Evolutionary conservation across 2,329 filamentous ascomycete genomes (phyloP).

Genomic region (Colletotrichum sp.): DNA sequence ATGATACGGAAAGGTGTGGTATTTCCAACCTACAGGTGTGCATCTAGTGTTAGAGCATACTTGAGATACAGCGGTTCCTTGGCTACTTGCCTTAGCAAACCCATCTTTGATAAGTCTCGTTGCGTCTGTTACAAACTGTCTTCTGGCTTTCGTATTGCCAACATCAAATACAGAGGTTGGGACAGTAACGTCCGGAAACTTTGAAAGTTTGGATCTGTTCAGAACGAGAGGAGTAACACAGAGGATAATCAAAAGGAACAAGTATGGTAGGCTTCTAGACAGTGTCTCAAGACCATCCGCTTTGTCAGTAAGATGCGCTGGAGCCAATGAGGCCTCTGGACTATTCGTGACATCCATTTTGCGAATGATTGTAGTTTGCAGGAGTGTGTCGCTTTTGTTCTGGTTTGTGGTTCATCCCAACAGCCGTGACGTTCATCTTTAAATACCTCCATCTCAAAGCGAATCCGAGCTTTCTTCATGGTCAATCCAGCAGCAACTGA

Average conservation of each 20-base stretch:
- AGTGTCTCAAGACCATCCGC: background rate
- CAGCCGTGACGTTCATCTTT: background rate
- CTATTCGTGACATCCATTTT: background rate
- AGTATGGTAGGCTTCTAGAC: background rate
- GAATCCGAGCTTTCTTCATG: background rate
- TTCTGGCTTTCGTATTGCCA: rapidly evolving
- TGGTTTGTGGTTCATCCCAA: background rate
- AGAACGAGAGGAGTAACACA: background rate
- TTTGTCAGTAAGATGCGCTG: rapidly evolving
- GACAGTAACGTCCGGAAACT: background rate
- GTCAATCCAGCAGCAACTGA: rapidly evolving
- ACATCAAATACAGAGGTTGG: background rate
- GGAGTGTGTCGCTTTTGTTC: background rate
- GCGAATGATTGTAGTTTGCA: rapidly evolving
- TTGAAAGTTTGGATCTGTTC: background rate
- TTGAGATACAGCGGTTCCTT: rapidly evolving
- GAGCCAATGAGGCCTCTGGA: background rate
- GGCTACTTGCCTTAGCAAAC: rapidly evolving
- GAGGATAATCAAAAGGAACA: background rate
- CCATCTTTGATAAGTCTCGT: background rate
- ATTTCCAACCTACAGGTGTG: background rate
- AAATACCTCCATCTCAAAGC: background rate
- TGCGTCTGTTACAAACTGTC: background rate
- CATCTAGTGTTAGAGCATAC: rapidly evolving
- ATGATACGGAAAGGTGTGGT: background rate